Base-by-base conservation (phyloP, 768 basidiomycete species). In the Tephrocybe rancida region DNA sequence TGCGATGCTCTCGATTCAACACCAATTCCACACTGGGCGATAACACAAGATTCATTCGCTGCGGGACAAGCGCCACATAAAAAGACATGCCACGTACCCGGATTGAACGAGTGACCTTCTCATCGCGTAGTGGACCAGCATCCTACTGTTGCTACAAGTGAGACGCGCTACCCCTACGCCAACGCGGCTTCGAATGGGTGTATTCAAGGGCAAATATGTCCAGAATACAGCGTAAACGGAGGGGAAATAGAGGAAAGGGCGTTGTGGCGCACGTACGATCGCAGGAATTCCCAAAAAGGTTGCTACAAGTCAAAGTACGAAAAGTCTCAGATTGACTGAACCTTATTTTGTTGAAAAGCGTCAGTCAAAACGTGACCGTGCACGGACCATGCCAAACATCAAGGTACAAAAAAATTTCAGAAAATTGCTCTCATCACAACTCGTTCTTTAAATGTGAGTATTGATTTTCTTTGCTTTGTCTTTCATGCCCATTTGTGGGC, bases 31-130 rank as follows among this genome's bases (percentile, higher is more conserved):
- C n/a, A n/a, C n/a, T n/a, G n/a, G n/a, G n/a, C n/a, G n/a, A n/a
- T n/a, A n/a, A n/a, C n/a, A n/a, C n/a, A n/a, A n/a, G n/a, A n/a
- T n/a, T n/a, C n/a, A n/a, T n/a, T n/a, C n/a, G n/a, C n/a, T n/a
- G n/a, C n/a, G n/a, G n/a, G n/a, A n/a, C n/a, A n/a, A n/a, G n/a
- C n/a, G n/a, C n/a, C n/a, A n/a, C n/a, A n/a, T n/a, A 55, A 64
- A 67, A 64, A 61, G 39, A 48, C 52, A 57, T 74, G 73, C 73
- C 73, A 61, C 70, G 66, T 71, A 72, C 71, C 72, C 70, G 73
- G 70, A 67, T 75, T 71, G 73, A 75, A 75, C 72, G 70, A 75
- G 63, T 72, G 73, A 73, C 73, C 73, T 61, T 61, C 53, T 50
- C 59, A 61, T 61, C 25, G 14, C 50, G 22, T 32, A 32, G 30